Base-by-base conservation (phyloP, 805 yeast species). In the Metschnikowia lunata region DNA sequence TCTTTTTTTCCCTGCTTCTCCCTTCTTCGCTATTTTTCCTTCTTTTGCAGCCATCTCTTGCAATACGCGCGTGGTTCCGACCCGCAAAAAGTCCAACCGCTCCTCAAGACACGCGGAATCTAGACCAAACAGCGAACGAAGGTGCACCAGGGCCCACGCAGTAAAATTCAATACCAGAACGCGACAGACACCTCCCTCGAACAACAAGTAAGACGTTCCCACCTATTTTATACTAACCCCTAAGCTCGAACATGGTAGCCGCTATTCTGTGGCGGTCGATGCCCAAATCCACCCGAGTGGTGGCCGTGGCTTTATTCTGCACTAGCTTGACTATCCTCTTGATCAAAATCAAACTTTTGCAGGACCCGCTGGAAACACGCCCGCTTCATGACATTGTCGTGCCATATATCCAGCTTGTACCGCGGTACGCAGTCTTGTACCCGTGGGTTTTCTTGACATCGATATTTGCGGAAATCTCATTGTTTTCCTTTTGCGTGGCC, bases 391-490 rank as follows among this genome's bases (percentile, higher is more conserved):
- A 69, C 28, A 66, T 82, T 29, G 59, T 69, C 14, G 74, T 80
- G 7, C 88, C 86, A 1, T 65, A 65, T 32, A 54, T 85, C 34
- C 88, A 85, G 62, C 67, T 85, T 61, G 76, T 85, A 6, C 90
- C 91, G 10, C 62, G 72, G 26, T 67, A 72, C 41, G 70, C 81
- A 0, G 52, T 82, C 4, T 67, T 63, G 42, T 69, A 79, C 49
- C 89, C 89, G 6, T 80, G 86, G 83, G 84, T 84, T 1, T 53
- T 83, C 2, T 58, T 77, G 27, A 72, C 83, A 2, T 74, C 87
- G 0, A 76, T 83, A n/a, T 81, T 83, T 58, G 78, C 83, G 2
- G 89, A 84, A 56, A 71, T 74, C 6, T 64, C 78, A 7, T 38
- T 77, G 2, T 56, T 78, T 51, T 68, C 75, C 34, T 75, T 76